Base-by-base conservation (phyloP, 2,329 filamentous ascomycete species). In the Cladophialophora yegresii region DNA sequence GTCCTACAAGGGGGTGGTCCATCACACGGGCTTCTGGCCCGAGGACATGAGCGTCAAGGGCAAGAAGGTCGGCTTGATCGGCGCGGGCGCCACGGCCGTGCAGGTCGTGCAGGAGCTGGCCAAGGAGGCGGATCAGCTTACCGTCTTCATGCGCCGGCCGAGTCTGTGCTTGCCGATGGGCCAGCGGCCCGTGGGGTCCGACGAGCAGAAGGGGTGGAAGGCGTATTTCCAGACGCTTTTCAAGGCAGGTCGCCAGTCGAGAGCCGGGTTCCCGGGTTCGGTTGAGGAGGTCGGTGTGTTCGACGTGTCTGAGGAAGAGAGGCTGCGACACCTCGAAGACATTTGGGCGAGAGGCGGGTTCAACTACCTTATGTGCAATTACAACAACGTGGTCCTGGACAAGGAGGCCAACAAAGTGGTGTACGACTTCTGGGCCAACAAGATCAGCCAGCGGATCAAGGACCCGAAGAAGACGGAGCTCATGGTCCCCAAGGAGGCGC, bases 121-220 rank as follows among this genome's bases (percentile, higher is more conserved):
- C 2, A 82, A 83, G 3, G 73, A 79, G 9, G 85, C 82, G 0
- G 79, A 77, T 3, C 74, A 82, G 1, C 69, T 90, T 12, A 81
- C 76, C 5, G 70, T 76, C 2, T 77, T 89, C 73, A 85, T 89
- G 70, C 82, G 88, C 10, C 89, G 86, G 0, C 87, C 88, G 0
- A 90, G 89, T 68, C 75, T 87, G 5, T 84, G 84, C 1, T 71
- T 89, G 1, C 86, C 86, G 0, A 88, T 90, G 85, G 77, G 79
- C 1, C 80, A 84, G 64, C 75, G 77, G 2, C 61, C 76, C 0
- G 73, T 87, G 40, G 79, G 78, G 1, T 72, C 72, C 6, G 78
- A 81, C 62, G 83, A 81, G 63, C 81, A 84, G 66, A 82, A 87
- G 69, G 75, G 83, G 4, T 75, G 83, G 22, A 71, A 71, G 1